These are phyloP conservation scores for Aspergillus nidulans DNA, from an alignment of 495 filamentous ascomycete genomes.

Conservation along the genomic window DNA sequence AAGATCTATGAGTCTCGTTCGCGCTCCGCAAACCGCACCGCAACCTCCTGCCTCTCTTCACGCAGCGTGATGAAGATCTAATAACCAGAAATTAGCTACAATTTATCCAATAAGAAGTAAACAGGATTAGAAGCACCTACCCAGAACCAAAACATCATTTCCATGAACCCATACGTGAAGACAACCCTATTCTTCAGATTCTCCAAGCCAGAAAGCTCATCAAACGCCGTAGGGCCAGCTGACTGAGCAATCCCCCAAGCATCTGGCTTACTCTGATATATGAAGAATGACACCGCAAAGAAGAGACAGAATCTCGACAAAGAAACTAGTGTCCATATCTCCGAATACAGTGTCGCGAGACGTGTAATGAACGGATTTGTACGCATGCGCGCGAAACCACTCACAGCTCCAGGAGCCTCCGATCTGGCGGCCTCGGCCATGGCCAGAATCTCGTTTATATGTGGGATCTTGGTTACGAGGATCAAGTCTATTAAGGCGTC, in stretches of 20 bases:
- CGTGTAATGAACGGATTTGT: conserved; percentile 25
- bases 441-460: conserved; percentile 35
- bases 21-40: conserved; percentile 33
- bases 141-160: conserved; percentile 88
- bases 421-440: conserved; percentile 24
- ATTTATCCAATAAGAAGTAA: conserved; percentile 13
- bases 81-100: conserved; percentile 44
- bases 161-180: conserved; percentile 79
- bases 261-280: conserved; percentile 55
- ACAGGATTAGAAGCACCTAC: conserved; percentile 34
- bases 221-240: conserved; percentile 9
- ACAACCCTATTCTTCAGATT: conserved; percentile 73
- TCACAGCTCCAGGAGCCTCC: conserved; percentile 11
- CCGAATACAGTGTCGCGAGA: conserved; percentile 54
- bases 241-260: conserved; percentile 27
- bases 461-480: conserved; percentile 53
- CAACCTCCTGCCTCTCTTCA: conserved; percentile 40
- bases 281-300: conserved; percentile 61
- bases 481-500: conserved; percentile 70
- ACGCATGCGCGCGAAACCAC: conserved; percentile 13
- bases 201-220: conserved; percentile 42
- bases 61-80: conserved; percentile 41
- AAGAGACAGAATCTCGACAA: conserved; percentile 63
- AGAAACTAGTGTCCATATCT: conserved; percentile 72
- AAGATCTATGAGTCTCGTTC: conserved; percentile 20